phyloP scores from a whole-genome alignment of 2,329 filamentous ascomycete genomes.

The Penicillium capsulatum region DNA sequence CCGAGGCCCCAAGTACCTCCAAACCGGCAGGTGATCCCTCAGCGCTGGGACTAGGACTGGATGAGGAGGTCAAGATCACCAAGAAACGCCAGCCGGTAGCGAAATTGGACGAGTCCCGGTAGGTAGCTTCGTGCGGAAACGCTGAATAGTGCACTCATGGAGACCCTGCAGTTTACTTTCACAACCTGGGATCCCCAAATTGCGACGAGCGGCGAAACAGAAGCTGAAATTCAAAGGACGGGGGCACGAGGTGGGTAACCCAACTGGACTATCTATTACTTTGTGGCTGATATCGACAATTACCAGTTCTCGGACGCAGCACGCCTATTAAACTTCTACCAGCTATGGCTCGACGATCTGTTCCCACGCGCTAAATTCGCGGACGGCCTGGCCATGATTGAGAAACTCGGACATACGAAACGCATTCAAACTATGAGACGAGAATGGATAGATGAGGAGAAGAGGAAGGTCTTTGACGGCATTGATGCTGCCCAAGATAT shows the following conservation, averaged over 20 bases:
- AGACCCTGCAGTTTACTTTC: conserved; percentile 67
- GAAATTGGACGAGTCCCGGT: conserved; percentile 82
- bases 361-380: conserved; percentile 93
- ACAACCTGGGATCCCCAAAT: conserved; percentile 73
- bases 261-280: conserved; percentile 3
- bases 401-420: conserved; percentile 87
- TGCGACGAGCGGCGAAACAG: conserved; percentile 66
- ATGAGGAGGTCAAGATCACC: conserved; percentile 77
- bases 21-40: conserved; percentile 41
- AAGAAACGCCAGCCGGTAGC: conserved; percentile 73
- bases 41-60: conserved; percentile 65
- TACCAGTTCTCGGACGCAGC: conserved; percentile 77
- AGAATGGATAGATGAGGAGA: conserved; percentile 76
- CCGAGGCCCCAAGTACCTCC: conserved; percentile 15
- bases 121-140: conserved; percentile 9
- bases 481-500: conserved; percentile 1
- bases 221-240: conserved; percentile 82
- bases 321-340: conserved; percentile 81
- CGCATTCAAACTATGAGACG: conserved; percentile 68
- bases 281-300: conserved; percentile 8
- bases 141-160: neutral
- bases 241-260: conserved; percentile 66
- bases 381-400: conserved; percentile 83
- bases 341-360: conserved; percentile 93
- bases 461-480: conserved; percentile 23